Conservation (phyloP, 1,284 basidiomycete genomes). For the Ustilago trichophora region DNA sequence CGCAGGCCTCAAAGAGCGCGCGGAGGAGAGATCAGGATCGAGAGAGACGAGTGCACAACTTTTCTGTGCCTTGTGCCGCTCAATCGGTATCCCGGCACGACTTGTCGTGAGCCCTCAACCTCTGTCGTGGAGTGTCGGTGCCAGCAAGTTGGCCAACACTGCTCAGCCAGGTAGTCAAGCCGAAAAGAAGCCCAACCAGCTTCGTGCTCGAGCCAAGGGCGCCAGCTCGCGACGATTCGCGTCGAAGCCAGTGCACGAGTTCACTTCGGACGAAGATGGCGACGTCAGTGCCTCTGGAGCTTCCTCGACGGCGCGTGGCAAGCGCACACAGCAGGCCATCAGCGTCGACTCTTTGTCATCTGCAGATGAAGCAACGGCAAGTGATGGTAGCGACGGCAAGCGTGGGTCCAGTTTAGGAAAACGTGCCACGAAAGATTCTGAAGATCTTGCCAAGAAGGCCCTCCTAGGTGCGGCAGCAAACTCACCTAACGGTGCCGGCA, state of each 20-base stretch:
- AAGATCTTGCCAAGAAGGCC: conserved; percentile 26
- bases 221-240: conserved; percentile 14
- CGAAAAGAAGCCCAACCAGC: conserved; percentile 51
- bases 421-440: conserved; percentile 3
- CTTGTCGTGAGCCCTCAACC: conserved; percentile 90
- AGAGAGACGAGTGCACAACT: conserved; percentile 89
- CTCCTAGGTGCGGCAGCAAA: conserved; percentile 21
- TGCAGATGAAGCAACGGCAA: conserved; percentile 10
- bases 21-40: conserved; percentile 80
- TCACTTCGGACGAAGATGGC: conserved; percentile 48
- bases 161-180: conserved; percentile 54
- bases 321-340: conserved; percentile 5
- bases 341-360: conserved; percentile 16
- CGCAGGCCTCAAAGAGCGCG: conserved; percentile 89
- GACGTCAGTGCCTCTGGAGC: conserved; percentile 16
- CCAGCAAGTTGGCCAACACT: conserved; percentile 58
- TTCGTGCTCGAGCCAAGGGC: conserved; percentile 12
- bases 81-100: conserved; percentile 84
- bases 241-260: conserved; percentile 42
- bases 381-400: conserved; percentile 13
- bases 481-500: conserved; percentile 5
- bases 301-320: conserved; percentile 5
- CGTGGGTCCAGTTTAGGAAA: not conserved
- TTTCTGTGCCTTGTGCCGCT: conserved; percentile 88
- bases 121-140: conserved; percentile 77